Percentiles rank a stretch among this genome's conserved stretches.
phyloP scores from a whole-genome alignment of 805 yeast genomes.

The Saccharomycopsis synnaedendra region DNA sequence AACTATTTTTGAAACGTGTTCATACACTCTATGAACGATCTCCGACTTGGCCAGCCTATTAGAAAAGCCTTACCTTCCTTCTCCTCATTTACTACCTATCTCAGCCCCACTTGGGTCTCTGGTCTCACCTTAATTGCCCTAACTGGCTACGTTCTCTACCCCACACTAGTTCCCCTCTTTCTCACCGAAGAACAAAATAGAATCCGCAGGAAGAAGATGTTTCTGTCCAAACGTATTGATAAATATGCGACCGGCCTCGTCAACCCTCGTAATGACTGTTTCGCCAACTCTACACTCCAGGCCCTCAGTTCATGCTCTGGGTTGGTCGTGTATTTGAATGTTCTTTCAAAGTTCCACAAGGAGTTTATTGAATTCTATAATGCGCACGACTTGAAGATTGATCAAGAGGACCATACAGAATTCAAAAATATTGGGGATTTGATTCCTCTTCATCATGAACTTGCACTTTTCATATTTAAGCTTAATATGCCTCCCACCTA shows the following conservation, averaged over 20 bases:
- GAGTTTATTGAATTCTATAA: not conserved
- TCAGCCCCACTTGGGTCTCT: too few relatives aligned
- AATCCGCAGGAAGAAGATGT: not conserved
- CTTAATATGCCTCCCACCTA: slow-evolving; percentile 52
- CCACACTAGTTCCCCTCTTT: too few relatives aligned
- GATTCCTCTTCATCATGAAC: slow-evolving; percentile 44
- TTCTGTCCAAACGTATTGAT: slow-evolving; percentile 38
- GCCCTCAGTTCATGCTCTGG: slow-evolving; percentile 57
- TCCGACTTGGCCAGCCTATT: too few relatives aligned
- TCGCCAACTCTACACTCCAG: slow-evolving; percentile 83
- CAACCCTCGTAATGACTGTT: slow-evolving; percentile 81
- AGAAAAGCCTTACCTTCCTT: too few relatives aligned
- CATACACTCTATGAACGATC: too few relatives aligned
- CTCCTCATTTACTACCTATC: too few relatives aligned
- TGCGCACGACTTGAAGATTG: not conserved
- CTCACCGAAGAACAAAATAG: too few relatives aligned
- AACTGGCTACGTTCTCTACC: too few relatives aligned
- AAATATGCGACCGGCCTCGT: slow-evolving; percentile 72
- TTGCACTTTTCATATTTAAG: slow-evolving; percentile 39
- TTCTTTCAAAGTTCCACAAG: slow-evolving; percentile 18
- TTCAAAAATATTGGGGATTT: slow-evolving; percentile 12
- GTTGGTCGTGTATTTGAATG: slow-evolving; percentile 44
- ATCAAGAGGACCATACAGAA: not conserved
- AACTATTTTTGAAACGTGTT: too few relatives aligned
- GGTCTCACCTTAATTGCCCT: too few relatives aligned